These are phyloP conservation scores for Clohesyomyces aquaticus DNA, from an alignment of 495 filamentous ascomycete species.

Conservation along the genomic window DNA sequence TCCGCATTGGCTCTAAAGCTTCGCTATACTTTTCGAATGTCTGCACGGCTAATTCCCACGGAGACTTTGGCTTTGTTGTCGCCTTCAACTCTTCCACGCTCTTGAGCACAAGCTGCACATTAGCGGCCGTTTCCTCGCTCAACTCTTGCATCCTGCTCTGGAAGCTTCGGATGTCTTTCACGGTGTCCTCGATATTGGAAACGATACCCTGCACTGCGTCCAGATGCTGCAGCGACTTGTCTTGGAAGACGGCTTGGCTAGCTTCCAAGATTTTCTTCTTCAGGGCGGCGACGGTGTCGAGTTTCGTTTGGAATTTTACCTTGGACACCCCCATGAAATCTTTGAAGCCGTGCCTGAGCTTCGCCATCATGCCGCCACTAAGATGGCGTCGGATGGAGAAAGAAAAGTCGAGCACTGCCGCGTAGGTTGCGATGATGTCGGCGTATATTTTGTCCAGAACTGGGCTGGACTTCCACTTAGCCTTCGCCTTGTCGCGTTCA, in stretches of 20 bases:
- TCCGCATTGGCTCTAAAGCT: not conserved
- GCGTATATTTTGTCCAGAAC: slow-evolving; percentile 17
- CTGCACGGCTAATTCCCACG: not conserved
- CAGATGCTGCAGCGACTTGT: not conserved
- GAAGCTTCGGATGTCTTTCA: not conserved
- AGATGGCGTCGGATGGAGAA: slow-evolving; percentile 21
- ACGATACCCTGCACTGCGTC: not conserved
- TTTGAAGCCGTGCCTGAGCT: slow-evolving; percentile 20
- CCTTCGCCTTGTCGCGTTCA: slow-evolving; percentile 5
- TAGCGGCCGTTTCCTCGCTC: not conserved
- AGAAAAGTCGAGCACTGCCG: slow-evolving; percentile 18
- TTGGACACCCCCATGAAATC: slow-evolving; percentile 17
- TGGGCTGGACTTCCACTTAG: slow-evolving; percentile 9
- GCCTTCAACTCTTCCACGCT: not conserved
- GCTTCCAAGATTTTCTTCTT: not conserved
- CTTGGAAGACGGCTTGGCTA: not conserved
- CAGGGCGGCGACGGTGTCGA: slow-evolving; percentile 8
- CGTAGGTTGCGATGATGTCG: slow-evolving; percentile 17
- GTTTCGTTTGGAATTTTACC: slow-evolving; percentile 13
- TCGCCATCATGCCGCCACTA: slow-evolving; percentile 8
- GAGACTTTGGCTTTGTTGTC: not conserved
- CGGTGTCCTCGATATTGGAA: not conserved
- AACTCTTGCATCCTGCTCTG: not conserved
- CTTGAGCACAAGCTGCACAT: not conserved
- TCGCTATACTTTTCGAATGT: not conserved